A percentile compares a stretch with the other conserved stretches of the same genome.
Evolutionary conservation across 371 early-diverging fungal genomes (phyloP).

Genomic region (Umbelopsis sp.): DNA sequence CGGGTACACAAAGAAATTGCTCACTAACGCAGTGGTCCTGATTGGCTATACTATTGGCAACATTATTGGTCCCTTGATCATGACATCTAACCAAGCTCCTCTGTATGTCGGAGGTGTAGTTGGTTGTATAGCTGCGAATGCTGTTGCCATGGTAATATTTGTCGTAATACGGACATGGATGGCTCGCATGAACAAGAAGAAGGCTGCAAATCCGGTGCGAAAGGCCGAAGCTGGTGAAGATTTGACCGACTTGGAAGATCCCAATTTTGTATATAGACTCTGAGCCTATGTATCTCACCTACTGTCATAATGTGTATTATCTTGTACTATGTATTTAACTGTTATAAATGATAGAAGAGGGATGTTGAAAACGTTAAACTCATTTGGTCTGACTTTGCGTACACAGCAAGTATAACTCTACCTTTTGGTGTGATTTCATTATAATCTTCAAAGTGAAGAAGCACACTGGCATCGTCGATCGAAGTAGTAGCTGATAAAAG

Average conservation of each 20-base stretch:
- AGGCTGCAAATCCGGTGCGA: conserved; percentile 19
- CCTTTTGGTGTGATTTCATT: no score
- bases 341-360: no score
- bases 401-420: no score
- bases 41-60: conserved; percentile 36
- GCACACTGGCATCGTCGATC: no score
- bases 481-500: no score
- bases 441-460: no score
- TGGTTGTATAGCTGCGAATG: conserved; percentile 31
- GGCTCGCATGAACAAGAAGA: conserved; percentile 29
- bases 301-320: no score
- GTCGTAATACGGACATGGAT: conserved; percentile 25
- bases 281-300: conserved; percentile 12
- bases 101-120: conserved; percentile 32
- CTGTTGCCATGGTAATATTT: conserved; percentile 28
- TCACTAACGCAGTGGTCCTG: conserved; percentile 33
- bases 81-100: conserved; percentile 28
- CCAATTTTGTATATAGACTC: conserved; percentile 41
- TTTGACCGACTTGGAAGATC: conserved; percentile 40
- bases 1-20: conserved; percentile 47
- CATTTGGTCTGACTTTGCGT: no score
- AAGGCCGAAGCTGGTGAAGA: conserved; percentile 30
- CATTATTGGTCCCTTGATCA: conserved; percentile 38
- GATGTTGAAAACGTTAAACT: no score
- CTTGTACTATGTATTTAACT: no score